Percentiles rank a stretch among this genome's conserved stretches.
These are phyloP conservation scores for Zychaea mexicana DNA, from an alignment of 371 early-diverging fungal species.

Conservation along the genomic window DNA sequence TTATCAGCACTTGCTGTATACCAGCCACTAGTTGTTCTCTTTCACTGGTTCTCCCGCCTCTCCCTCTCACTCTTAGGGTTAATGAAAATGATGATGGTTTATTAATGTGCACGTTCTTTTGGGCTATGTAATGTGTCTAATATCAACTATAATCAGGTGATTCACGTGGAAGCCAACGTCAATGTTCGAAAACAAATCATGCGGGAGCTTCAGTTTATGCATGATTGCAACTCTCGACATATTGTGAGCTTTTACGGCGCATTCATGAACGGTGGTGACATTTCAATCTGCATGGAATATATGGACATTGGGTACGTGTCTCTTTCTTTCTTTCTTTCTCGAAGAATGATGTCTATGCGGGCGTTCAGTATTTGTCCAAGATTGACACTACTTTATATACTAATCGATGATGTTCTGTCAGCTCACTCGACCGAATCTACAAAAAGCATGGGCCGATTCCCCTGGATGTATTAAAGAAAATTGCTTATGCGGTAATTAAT, in stretches of 20 bases:
- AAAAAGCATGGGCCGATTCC: constrained; percentile 78
- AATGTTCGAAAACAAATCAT: constrained; percentile 80
- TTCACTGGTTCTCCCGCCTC: too few relatives aligned
- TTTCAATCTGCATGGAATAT: constrained; percentile 92
- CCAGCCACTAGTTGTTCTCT: too few relatives aligned
- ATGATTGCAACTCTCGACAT: constrained; percentile 81
- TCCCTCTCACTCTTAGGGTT: too few relatives aligned
- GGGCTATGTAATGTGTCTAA: too few relatives aligned
- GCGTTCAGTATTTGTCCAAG: too few relatives aligned
- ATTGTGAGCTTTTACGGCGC: constrained; percentile 93
- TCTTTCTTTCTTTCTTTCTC: too few relatives aligned
- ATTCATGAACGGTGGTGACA: constrained; percentile 78
- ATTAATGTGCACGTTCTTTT: too few relatives aligned
- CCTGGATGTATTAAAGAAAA: constrained; percentile 75
- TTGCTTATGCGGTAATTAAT: constrained; percentile 66
- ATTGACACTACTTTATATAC: too few relatives aligned
- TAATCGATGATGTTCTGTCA: constrained; percentile 16
- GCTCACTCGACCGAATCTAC: constrained; percentile 79
- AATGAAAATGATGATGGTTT: too few relatives aligned
- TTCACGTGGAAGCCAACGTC: constrained; percentile 76
- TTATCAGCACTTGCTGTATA: too few relatives aligned
- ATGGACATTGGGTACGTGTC: constrained; percentile 77
- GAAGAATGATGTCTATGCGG: too few relatives aligned
- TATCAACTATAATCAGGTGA: too few relatives aligned
- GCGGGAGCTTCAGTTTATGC: constrained; percentile 86